Evolutionary conservation across 805 yeast species (phyloP).

Genomic region (Candida sithepensis): DNA sequence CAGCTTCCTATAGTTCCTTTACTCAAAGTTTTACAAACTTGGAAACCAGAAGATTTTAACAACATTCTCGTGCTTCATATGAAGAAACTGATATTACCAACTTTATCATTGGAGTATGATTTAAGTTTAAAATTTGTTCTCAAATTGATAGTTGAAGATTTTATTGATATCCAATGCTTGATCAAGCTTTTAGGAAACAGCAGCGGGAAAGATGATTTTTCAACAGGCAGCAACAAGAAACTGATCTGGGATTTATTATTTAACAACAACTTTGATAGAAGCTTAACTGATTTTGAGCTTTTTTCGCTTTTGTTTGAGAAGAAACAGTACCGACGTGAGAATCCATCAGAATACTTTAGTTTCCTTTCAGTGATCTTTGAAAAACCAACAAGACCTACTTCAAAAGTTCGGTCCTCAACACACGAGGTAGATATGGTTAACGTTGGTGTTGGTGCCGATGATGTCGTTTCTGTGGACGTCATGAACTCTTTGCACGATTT

Average conservation of each 20-base stretch:
- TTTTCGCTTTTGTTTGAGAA: conserved; percentile 16
- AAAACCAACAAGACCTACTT: conserved; percentile 3
- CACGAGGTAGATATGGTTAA: conserved; percentile 18
- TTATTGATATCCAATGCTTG: conserved; percentile 32
- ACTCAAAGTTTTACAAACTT: conserved; percentile 31
- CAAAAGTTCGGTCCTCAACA: conserved; percentile 7
- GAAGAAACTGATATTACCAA: conserved; percentile 26
- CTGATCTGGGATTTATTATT: conserved; percentile 27
- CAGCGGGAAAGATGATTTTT: conserved; percentile 16
- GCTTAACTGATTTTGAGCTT: conserved; percentile 15
- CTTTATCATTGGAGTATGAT: conserved; percentile 33
- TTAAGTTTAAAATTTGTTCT: conserved; percentile 34
- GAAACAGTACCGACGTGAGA: conserved; percentile 10
- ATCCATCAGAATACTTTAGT: conserved; percentile 17
- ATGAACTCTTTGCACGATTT: conserved; percentile 25
- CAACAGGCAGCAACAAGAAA: conserved; percentile 12
- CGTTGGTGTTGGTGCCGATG: conserved; percentile 21
- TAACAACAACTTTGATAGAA: conserved; percentile 9
- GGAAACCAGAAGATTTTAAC: conserved; percentile 35
- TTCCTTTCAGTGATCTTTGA: conserved; percentile 13
- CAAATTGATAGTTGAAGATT: conserved; percentile 35
- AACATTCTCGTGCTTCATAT: conserved; percentile 23
- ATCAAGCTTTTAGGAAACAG: conserved; percentile 29
- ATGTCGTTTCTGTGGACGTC: conserved; percentile 22
- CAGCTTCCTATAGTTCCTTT: conserved; percentile 10